These are phyloP conservation scores for Avicennia marina DNA, from an alignment of 257 asterid species.

Conservation along the genomic window DNA sequence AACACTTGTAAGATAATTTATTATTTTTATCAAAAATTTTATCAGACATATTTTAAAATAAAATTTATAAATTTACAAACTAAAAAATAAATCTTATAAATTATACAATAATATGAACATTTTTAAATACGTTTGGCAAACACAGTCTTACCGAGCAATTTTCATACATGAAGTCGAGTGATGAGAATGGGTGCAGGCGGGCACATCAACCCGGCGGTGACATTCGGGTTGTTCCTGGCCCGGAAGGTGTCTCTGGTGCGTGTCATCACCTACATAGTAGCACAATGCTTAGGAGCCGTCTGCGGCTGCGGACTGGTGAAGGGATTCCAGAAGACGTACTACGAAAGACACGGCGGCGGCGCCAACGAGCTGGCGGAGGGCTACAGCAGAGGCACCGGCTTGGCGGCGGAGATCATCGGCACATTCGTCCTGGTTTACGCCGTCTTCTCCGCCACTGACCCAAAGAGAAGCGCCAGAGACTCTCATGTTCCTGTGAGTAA, in stretches of 20 bases:
- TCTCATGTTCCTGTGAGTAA: constrained; percentile 37
- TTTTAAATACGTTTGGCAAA: no score
- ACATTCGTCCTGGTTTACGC: constrained; percentile 25
- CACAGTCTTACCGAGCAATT: no score
- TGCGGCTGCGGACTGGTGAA: constrained; percentile 46
- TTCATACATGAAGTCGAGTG: no score
- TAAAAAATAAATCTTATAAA: no score
- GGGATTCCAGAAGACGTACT: constrained; percentile 36
- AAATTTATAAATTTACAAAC: no score
- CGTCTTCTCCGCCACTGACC: no score
- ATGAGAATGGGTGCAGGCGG: constrained; percentile 26
- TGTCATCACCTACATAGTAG: constrained; percentile 35
- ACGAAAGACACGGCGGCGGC: constrained; percentile 30
- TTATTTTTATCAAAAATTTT: no score
- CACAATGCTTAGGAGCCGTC: constrained; percentile 48
- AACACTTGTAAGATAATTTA: no score
- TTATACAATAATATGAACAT: no score
- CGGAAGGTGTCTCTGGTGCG: constrained; percentile 36
- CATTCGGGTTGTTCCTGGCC: constrained; percentile 41
- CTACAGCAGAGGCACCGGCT: constrained; percentile 34
- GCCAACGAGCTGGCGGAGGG: constrained; percentile 29
- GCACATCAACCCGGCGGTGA: constrained; percentile 34
- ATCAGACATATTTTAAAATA: no score
- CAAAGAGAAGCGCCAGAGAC: no score
- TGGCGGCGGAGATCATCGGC: constrained; percentile 41